Evolutionary conservation across 1,284 basidiomycete genomes (phyloP), one percentile per base, ranked within the genome.

Genomic region (Ustanciosporium gigantosporum): DNA sequence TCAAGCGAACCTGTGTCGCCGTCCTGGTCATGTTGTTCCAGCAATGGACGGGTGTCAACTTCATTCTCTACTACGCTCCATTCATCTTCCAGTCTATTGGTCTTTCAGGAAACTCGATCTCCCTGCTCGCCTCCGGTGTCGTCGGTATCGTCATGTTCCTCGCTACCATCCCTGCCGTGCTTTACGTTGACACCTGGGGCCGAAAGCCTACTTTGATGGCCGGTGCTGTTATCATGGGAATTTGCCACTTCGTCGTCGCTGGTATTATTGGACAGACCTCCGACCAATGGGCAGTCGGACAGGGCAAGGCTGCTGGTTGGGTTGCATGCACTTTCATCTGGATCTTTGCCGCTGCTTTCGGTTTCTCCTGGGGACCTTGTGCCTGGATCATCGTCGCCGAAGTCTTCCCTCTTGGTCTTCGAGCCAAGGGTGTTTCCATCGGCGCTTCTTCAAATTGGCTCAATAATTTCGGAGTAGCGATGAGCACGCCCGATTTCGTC

Each of bases 361-460:
- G 90, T 29, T 87, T 89, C 74, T 41, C 31, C 5, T 71, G 66
- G 44, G 90, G 90, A 1, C 91, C 91, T 2, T 84, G 90, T 61
- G 88, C 86, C 11, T 93, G 90, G 89, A 84, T 90, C 2, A 81
- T 90, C 2, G 86, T 88, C 0, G 85, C 84, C 60, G 89, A 90
- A 78, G 86, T 93, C 19, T 91, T 92, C 79, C 87, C 91, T 5
- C 81, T 90, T n/a, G 88, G 88, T 7, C 85, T 91, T 78, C 83
- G 90, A 70, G 86, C 89, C 59, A 86, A 87, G 74, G 91, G 90
- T 56, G 89, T 91, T 5, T 84, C 88, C 19, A 73, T 93, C 17
- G 86, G 88, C n/a, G 90, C 89, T 2, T 86, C 88, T 3, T 89
- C 87, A 31, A 89, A 89, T 76, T 90, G 89, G 88, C 68, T 84